These are phyloP conservation scores for Huntiella decipiens DNA, from an alignment of 2,329 filamentous ascomycete genomes.

Conservation along the genomic window DNA sequence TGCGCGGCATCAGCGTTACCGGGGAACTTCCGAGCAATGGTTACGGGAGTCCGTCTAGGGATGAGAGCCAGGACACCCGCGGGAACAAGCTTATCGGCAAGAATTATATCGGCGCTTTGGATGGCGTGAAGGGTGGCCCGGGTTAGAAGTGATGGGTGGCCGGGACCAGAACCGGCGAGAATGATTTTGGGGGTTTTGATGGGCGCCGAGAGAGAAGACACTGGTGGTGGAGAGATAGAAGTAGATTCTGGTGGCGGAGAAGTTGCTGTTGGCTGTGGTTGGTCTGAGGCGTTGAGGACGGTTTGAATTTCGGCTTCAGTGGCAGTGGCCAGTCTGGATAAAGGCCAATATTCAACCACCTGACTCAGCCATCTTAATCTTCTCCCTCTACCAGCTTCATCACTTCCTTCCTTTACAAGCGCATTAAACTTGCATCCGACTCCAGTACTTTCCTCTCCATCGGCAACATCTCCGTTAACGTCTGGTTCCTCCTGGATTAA, in stretches of 20 bases:
- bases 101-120: conserved; percentile 53
- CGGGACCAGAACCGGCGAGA: conserved; percentile 79
- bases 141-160: conserved; percentile 81
- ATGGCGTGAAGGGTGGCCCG: conserved; percentile 63
- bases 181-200: conserved; percentile 58
- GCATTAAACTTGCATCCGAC: conserved; percentile 74
- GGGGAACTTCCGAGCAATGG: conserved; percentile 92
- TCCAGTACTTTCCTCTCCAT: conserved; percentile 43
- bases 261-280: conserved; percentile 14
- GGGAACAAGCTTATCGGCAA: conserved; percentile 75
- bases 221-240: conserved; percentile 29
- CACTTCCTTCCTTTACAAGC: conserved; percentile 55
- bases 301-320: conserved; percentile 59
- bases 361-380: conserved; percentile 87
- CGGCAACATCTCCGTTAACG: conserved; percentile 17
- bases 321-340: conserved; percentile 61
- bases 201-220: conserved; percentile 17
- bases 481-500: conserved; percentile 48
- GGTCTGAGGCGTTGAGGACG: conserved; percentile 52
- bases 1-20: conserved; percentile 91
- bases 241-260: neutral
- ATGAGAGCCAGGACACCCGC: conserved; percentile 73
- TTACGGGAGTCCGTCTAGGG: conserved; percentile 70
- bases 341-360: conserved; percentile 96
- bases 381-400: conserved; percentile 54